Evolutionary conservation across 208 protist species (phyloP), one percentile per base, ranked within the genome.

Genomic region (Wallacemonas sp.): DNA sequence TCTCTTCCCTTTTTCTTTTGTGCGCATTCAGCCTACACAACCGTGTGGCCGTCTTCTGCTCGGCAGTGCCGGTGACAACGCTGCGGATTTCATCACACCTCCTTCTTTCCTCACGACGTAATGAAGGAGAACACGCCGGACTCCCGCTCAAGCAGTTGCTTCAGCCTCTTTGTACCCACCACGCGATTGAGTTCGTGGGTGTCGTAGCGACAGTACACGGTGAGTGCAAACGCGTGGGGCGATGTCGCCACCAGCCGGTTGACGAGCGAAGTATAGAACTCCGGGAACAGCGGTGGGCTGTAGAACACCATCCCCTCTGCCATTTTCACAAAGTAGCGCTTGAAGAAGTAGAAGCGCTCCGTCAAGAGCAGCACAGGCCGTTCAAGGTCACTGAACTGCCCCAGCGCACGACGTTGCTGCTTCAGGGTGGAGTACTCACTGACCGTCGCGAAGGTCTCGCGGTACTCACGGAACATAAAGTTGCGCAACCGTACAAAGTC

Each of bases 301-400:
- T 99, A 99, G 73, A 98, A 98, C 30, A 99, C 73, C 3, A 99
- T 66, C 48, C 87, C 81, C 72, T 97, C 85, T 8, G 93, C 84
- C 41, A 95, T 75, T 68, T 91, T 89, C 39, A 98, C 85, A 75
- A 95, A 90, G 72, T 98, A 97, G 17, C 96, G 85, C 60, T 90
- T 85, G 69, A 97, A 99, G 71, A 97, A 99, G 80, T 98, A 97
- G 59, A 98, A 98, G 33, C 98, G 85, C 69, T 99, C 97, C 26
- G 95, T 99, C 54, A 96, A 85, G 5, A 99, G 69, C 63, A 99
- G 75, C 32, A 98, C 87, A 27, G 80, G 81, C 1, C 81, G 71
- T 71, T 93, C 78, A 0, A 96, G 72, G 64, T 91, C 85, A 1
- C 73, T 88, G 67, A 97, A 97, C 72, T 95, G 83, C 2, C 82